Conservation (phyloP, 2,329 filamentous ascomycete genomes). For the Penicillium rolfsii region DNA sequence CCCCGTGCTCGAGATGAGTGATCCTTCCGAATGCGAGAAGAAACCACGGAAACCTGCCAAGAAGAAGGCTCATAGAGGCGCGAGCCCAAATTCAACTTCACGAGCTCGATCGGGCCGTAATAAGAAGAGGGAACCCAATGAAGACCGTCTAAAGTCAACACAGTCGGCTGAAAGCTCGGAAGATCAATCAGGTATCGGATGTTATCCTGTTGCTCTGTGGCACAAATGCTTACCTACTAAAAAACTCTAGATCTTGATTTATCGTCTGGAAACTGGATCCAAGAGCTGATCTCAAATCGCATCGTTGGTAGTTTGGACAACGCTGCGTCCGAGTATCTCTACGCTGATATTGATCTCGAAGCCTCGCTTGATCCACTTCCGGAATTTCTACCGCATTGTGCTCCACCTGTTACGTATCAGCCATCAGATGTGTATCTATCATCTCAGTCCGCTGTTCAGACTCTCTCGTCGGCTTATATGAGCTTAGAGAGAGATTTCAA, state of each 20-base stretch:
- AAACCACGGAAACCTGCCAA: conserved; percentile 5
- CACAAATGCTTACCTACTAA: background rate
- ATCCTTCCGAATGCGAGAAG: conserved; percentile 7
- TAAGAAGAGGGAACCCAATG: background rate
- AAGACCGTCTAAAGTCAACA: background rate
- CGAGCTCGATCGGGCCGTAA: background rate
- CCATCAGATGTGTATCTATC: background rate
- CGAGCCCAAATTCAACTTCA: background rate
- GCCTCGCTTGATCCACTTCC: conserved; percentile 6
- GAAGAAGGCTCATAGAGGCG: conserved; percentile 4
- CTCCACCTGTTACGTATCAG: background rate
- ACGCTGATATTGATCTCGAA: conserved; percentile 11
- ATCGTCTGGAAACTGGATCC: conserved; percentile 34
- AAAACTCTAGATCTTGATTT: conserved; percentile 24
- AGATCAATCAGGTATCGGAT: background rate
- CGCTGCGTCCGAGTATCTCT: background rate
- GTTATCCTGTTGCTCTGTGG: no score
- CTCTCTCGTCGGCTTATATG: background rate
- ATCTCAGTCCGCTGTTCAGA: background rate
- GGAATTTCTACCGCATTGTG: conserved; percentile 4
- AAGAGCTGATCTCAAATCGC: conserved; percentile 31
- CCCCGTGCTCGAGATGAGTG: background rate
- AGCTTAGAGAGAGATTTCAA: conserved; percentile 2
- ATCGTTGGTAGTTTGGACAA: background rate
- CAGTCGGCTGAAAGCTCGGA: background rate